Base-by-base conservation (phyloP, 139 green algal species). In the Volvox africanus region DNA sequence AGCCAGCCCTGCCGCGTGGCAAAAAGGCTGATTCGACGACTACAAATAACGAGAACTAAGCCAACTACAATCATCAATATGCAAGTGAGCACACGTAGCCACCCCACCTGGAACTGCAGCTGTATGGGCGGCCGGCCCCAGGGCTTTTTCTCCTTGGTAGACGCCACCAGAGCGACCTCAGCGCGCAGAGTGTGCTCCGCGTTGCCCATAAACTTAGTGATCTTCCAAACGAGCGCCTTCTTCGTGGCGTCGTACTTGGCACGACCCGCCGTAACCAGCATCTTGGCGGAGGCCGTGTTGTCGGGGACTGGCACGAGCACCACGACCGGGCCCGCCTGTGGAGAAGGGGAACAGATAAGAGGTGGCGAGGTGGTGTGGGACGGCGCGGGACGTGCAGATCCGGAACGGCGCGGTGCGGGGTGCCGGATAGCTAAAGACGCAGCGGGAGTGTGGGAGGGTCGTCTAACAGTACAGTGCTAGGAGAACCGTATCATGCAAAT, bases 211-310 rank as follows among this genome's bases (percentile, higher is more conserved):
- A 98, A 98, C 30, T 96, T 96, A 89, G 96, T 95, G 19, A 90
- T 88, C 79, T 84, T 84, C 75, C 81, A 91, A 69, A 99, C 95
- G 36, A 99, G 94, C 20, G 94, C 94, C 67, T 97, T 95, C 61
- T 96, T 95, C n/a, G 95, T 97, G 50, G 97, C 92, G 89, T 99
- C 97, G 93, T 99, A 99, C 94, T 99, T 99, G 73, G 97, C 97
- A 80, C 98, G 97, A 61, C 97, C 97, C 33, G 80, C 82, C 0
- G 95, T 96, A 24, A 97, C 96, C 90, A 94, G 91, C 86, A 99
- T 97, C 76, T 89, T 96, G 30, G 97, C 96, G 78, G 97, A 97
- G 61, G 97, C 97, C 1, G 98, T 99, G 95, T 99, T 95, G 82
- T 98, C 97, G 0, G 98, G 98, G 91, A 99, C 97, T 11, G 98